Evolutionary conservation across 2,329 filamentous ascomycete genomes (phyloP), one percentile per base, ranked within the genome.

Genomic region (Aspergillus sp.): DNA sequence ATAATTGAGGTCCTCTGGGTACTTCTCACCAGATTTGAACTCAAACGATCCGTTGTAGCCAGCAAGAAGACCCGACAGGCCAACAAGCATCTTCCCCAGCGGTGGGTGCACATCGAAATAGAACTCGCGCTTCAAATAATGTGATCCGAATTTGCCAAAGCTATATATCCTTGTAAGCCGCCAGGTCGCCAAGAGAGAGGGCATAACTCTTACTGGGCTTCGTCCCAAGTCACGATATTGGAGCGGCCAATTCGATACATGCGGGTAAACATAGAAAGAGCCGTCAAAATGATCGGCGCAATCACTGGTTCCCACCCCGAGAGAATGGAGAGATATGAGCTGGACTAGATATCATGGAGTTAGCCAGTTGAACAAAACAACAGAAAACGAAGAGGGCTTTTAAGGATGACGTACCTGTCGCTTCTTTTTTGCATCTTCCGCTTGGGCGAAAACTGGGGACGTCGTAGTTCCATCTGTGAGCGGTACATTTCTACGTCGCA

Each of bases 11-110:
- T 98, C 92, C 69, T 89, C 87, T 11, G 95, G 95, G 77, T 99
- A 99, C 58, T 87, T 93, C 75, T 98, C 95, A 76, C 95, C 95
- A 57, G 94, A 98, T 80, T 99, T 99, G 86, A 99, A 99, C 76
- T 99, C 95, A 80, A 99, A 99, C 4, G 94, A 96, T 61, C 95
- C 95, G 82, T 99, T 99, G 84, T 99, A 99, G 68, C 94, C 94
- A 68, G 94, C 96, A 64, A 99, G 85, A 75, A 96, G 96, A 75
- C 95, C 95, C 7, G 95, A 98, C 55, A 99, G 85, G 65, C 95
- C 95, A 70, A 99, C 94, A 60, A 99, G 88, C 88, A 99, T 98
- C 84, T 99, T 99, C 76, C 95, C 95, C 64, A 99, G 88, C 58
- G 95, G 95, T 67, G 95, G 95, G 79, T 96, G 92, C 61, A 96